Evolutionary conservation across 1,284 basidiomycete species (phyloP).

Genomic region (Neolentinus lepideus): DNA sequence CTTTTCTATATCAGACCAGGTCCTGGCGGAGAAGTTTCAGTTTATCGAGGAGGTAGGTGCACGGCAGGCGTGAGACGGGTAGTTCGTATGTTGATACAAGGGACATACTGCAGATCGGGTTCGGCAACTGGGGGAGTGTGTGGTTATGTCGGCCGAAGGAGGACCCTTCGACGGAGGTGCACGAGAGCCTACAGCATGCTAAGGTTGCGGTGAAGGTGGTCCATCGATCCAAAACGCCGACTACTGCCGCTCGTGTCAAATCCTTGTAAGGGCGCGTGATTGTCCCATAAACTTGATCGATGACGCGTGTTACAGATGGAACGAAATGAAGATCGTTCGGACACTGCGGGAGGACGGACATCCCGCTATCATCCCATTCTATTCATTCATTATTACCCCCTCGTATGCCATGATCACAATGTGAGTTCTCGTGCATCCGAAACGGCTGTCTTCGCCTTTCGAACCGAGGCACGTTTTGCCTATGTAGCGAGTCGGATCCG

Average conservation of each 20-base stretch:
- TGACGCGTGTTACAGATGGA: constrained; percentile 53
- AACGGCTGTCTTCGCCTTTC: not conserved
- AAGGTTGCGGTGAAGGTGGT: constrained; percentile 88
- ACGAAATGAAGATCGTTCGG: constrained; percentile 90
- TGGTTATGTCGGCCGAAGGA: constrained; percentile 66
- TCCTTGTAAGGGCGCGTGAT: constrained; percentile 55
- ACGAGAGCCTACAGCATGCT: constrained; percentile 15
- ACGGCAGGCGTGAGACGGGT: constrained; percentile 5
- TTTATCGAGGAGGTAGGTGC: constrained; percentile 67
- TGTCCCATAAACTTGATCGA: constrained; percentile 1
- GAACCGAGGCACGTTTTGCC: not conserved
- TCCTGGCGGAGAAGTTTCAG: constrained; percentile 58
- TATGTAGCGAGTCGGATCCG: too few relatives aligned
- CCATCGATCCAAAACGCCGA: constrained; percentile 69
- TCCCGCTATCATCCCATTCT: constrained; percentile 86
- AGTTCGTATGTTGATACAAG: not conserved
- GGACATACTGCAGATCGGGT: constrained; percentile 53
- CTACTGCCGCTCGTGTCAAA: constrained; percentile 79
- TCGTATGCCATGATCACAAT: constrained; percentile 84
- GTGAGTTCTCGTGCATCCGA: constrained; percentile 38
- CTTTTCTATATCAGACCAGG: constrained; percentile 52
- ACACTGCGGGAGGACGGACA: constrained; percentile 77
- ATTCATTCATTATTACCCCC: constrained; percentile 89
- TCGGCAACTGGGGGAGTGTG: constrained; percentile 84
- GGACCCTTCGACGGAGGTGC: constrained; percentile 23